Conservation (phyloP, 768 basidiomycete species). For the Xerocomus brunneocitrinus region DNA sequence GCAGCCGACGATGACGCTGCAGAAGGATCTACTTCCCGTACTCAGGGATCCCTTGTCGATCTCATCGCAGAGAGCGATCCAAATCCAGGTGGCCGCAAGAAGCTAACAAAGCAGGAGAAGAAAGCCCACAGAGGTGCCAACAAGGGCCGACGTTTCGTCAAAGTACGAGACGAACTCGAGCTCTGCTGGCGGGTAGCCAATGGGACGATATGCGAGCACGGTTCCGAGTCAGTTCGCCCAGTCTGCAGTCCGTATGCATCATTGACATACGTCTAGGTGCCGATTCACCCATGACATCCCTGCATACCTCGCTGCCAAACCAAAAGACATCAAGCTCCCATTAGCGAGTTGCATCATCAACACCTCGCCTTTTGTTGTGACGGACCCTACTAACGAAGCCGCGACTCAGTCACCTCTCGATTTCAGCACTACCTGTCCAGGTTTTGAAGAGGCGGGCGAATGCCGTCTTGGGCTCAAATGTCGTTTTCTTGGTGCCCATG, state of each 20-base stretch:
- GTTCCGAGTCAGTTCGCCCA: constrained; percentile 45
- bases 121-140: constrained; percentile 78
- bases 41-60: constrained; percentile 9
- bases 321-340: constrained; percentile 64
- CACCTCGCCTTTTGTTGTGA: constrained; percentile 47
- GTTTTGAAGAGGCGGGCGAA: constrained; percentile 27
- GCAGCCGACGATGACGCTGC: constrained; percentile 56
- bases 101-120: constrained; percentile 58
- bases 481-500: constrained; percentile 81
- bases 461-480: constrained; percentile 73
- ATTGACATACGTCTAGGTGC: constrained; percentile 45
- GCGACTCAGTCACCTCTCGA: constrained; percentile 14
- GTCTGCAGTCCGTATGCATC: background rate
- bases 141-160: constrained; percentile 75
- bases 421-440: constrained; percentile 20
- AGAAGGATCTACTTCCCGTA: constrained; percentile 49
- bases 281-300: constrained; percentile 74
- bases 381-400: constrained; percentile 5
- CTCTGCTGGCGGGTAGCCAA: constrained; percentile 79
- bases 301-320: constrained; percentile 73
- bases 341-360: constrained; percentile 38
- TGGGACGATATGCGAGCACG: constrained; percentile 66
- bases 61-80: constrained; percentile 33
- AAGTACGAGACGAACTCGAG: constrained; percentile 73
- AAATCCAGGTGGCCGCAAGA: constrained; percentile 32